A percentile compares a stretch with the other conserved stretches of the same genome.
These are phyloP conservation scores for Diplogelasinospora grovesii DNA, from an alignment of 495 filamentous ascomycete genomes.

Conservation along the genomic window DNA sequence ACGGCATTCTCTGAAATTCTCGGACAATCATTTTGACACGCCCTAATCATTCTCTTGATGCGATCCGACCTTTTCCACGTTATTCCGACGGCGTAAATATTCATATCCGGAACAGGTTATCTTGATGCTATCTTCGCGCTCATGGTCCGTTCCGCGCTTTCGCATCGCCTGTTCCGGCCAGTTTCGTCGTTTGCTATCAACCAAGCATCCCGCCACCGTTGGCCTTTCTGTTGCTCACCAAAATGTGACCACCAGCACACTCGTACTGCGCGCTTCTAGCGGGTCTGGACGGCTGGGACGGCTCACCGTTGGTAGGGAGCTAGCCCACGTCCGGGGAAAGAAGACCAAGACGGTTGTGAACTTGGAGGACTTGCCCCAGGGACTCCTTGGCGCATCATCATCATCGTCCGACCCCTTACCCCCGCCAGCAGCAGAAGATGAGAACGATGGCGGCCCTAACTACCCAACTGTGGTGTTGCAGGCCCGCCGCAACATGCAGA, in stretches of 20 bases:
- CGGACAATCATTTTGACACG: too few species aligned
- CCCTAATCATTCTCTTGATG: too few species aligned
- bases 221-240: slow-evolving; percentile 10
- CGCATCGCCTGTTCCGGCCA: slow-evolving; percentile 20
- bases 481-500: slow-evolving; percentile 82
- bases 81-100: too few species aligned
- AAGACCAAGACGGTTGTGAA: slow-evolving; percentile 48
- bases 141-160: slow-evolving; percentile 16
- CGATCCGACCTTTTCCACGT: too few species aligned
- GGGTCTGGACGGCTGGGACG: slow-evolving; percentile 5
- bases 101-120: slow-evolving; percentile 21
- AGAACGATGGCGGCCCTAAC: slow-evolving; percentile 45
- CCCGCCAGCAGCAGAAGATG: slow-evolving; percentile 15
- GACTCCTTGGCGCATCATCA: slow-evolving; percentile 30
- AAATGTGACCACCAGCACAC: slow-evolving; percentile 16
- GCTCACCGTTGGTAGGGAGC: neutral
- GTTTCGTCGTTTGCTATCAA: slow-evolving; percentile 7
- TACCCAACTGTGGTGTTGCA: slow-evolving; percentile 89
- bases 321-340: slow-evolving; percentile 24
- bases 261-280: slow-evolving; percentile 2
- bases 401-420: slow-evolving; percentile 12
- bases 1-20: too few species aligned
- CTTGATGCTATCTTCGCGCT: slow-evolving; percentile 25
- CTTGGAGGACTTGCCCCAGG: slow-evolving; percentile 62
- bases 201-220: slow-evolving; percentile 19